phyloP scores from a whole-genome alignment of 2,329 filamentous ascomycete genomes.

The Pezicula carpinea region DNA sequence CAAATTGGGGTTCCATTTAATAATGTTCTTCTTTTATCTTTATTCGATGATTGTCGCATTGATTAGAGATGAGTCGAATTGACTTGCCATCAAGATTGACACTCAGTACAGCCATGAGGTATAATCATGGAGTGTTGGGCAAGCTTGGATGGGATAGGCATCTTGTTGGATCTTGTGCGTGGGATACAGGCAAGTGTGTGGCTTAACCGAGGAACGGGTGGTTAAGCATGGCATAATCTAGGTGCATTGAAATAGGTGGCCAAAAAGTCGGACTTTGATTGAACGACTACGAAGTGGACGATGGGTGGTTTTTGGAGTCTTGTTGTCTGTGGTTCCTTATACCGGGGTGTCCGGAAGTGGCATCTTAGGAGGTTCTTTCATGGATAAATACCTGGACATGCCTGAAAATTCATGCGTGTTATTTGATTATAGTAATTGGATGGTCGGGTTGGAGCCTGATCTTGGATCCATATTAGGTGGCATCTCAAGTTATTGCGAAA shows the following conservation, averaged over 20 bases:
- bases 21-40: constrained; percentile 99
- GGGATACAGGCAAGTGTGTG: background rate
- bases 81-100: constrained; percentile 34
- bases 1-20: constrained; percentile 95
- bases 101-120: constrained; percentile 17
- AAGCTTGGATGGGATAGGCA: constrained; percentile 5
- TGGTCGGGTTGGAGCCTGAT: background rate
- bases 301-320: constrained; percentile 1
- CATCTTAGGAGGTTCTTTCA: constrained; percentile 11
- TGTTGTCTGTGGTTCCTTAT: constrained; percentile 15
- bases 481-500: background rate
- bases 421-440: background rate
- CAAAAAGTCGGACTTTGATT: background rate
- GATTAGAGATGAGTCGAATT: constrained; percentile 90
- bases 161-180: constrained; percentile 1
- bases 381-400: constrained; percentile 23
- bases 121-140: constrained; percentile 9
- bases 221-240: background rate
- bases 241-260: background rate
- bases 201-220: background rate
- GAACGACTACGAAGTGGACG: constrained; percentile 1
- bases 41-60: constrained; percentile 77
- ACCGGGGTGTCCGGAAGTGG: constrained; percentile 12
- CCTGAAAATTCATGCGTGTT: constrained; percentile 17
- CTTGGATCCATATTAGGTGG: background rate